Evolutionary conservation across 345 rosid genomes (phyloP).

Genomic region (Populus tremula): DNA sequence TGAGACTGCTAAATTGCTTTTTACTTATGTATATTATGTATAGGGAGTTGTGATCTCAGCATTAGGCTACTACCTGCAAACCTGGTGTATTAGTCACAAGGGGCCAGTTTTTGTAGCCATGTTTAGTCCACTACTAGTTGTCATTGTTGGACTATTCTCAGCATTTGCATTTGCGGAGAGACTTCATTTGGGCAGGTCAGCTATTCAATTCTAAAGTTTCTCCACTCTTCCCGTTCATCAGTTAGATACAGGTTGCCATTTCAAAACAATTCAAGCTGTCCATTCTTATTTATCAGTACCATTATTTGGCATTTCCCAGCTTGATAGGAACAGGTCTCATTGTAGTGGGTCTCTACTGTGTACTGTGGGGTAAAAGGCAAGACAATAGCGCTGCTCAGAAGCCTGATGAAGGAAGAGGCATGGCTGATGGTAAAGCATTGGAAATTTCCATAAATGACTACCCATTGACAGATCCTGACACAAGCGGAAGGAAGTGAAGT

Average conservation of each 20-base stretch:
- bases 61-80: conserved; percentile 30
- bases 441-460: conserved; percentile 11
- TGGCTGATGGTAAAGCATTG: background rate
- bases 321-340: conserved; percentile 33
- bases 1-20: background rate
- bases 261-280: background rate
- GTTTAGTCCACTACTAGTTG: conserved; percentile 34
- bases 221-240: background rate
- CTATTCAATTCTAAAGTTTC: background rate
- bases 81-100: conserved; percentile 38
- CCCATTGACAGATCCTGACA: background rate
- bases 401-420: background rate
- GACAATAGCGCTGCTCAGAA: background rate
- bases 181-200: conserved; percentile 40
- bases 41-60: conserved; percentile 44
- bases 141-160: conserved; percentile 40
- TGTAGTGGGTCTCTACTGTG: conserved; percentile 35
- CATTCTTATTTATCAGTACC: background rate
- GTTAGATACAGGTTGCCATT: too few species aligned
- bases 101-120: conserved; percentile 48
- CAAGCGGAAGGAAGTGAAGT: too few species aligned
- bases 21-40: background rate
- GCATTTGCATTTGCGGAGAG: conserved; percentile 44
- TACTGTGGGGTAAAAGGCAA: conserved; percentile 39
- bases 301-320: conserved; percentile 16